Evolutionary conservation across 2,329 filamentous ascomycete species (phyloP).

Genomic region (Lomentospora prolificans): DNA sequence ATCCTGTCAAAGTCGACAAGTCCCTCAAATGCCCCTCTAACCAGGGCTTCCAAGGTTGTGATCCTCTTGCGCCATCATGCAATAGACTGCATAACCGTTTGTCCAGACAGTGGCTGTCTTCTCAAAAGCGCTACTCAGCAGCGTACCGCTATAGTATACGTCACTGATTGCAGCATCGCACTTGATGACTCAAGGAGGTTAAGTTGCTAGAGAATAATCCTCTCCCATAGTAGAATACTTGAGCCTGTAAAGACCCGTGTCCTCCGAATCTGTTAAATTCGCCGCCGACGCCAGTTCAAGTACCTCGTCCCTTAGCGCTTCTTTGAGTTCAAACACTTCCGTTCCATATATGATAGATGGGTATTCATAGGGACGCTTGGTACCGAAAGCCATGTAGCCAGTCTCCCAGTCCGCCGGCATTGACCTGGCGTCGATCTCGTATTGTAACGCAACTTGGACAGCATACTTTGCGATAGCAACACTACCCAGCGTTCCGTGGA

Average conservation of each 20-base stretch:
- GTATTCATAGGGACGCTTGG: slow-evolving; percentile 42
- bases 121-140: slow-evolving; percentile 54
- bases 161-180: slow-evolving; percentile 64
- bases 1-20: slow-evolving; percentile 56
- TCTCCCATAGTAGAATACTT: slow-evolving; percentile 35
- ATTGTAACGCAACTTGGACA: slow-evolving; percentile 65
- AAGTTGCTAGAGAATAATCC: slow-evolving; percentile 30
- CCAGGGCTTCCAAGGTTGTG: slow-evolving; percentile 57
- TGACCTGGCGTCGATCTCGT: slow-evolving; percentile 63
- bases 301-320: slow-evolving; percentile 43
- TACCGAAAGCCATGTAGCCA: slow-evolving; percentile 59
- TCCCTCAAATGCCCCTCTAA: slow-evolving; percentile 46
- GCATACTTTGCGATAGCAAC: slow-evolving; percentile 61
- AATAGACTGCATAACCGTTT: slow-evolving; percentile 58
- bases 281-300: slow-evolving; percentile 40
- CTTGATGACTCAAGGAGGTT: slow-evolving; percentile 44
- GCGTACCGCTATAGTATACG: slow-evolving; percentile 57
- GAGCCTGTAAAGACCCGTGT: slow-evolving; percentile 42
- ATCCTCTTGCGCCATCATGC: slow-evolving; percentile 64
- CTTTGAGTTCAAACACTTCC: slow-evolving; percentile 59
- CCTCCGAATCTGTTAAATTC: slow-evolving; percentile 38
- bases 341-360: slow-evolving; percentile 54
- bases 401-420: slow-evolving; percentile 55
- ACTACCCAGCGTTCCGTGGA: slow-evolving; percentile 52
- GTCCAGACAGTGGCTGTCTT: slow-evolving; percentile 55